phyloP scores from a whole-genome alignment of 352 stramenopile genomes.

The Phytophthora meadii region DNA sequence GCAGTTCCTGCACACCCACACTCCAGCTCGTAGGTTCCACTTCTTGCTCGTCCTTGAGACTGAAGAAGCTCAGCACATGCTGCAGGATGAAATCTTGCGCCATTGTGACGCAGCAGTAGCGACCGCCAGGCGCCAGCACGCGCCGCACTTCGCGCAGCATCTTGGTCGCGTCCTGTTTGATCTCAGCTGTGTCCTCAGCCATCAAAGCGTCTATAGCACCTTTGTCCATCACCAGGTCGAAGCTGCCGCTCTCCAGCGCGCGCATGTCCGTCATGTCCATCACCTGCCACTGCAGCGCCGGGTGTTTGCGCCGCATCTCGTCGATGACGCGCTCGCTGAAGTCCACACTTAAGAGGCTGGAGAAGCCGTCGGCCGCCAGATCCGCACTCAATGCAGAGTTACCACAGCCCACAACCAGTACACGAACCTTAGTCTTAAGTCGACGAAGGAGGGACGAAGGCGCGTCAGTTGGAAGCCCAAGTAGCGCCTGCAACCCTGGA shows the following conservation, averaged over 20 bases:
- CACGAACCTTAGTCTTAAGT: conserved; percentile 50
- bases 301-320: conserved; percentile 75
- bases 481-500: conserved; percentile 38
- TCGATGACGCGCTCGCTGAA: conserved; percentile 80
- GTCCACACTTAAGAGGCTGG: conserved; percentile 69
- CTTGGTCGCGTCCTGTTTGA: conserved; percentile 50
- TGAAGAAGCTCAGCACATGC: conserved; percentile 66
- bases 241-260: conserved; percentile 45
- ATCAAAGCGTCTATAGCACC: conserved; percentile 82
- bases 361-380: conserved; percentile 67
- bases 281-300: conserved; percentile 67
- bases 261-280: conserved; percentile 85
- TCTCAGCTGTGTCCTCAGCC: conserved; percentile 51
- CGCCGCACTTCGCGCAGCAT: conserved; percentile 77
- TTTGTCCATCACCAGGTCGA: conserved; percentile 86
- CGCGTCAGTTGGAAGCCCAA: conserved; percentile 36
- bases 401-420: conserved; percentile 82
- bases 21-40: conserved; percentile 25
- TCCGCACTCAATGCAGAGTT: conserved; percentile 77
- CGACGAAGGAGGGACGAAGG: conserved; percentile 31
- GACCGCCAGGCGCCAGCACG: conserved; percentile 60
- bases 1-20: conserved; percentile 52
- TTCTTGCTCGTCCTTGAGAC: conserved; percentile 3
- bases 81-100: conserved; percentile 80
- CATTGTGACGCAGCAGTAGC: conserved; percentile 84